Percentiles rank a stretch among this genome's conserved stretches.
Evolutionary conservation across 768 basidiomycete genomes (phyloP).

Genomic region (Hypholoma fasciculare): DNA sequence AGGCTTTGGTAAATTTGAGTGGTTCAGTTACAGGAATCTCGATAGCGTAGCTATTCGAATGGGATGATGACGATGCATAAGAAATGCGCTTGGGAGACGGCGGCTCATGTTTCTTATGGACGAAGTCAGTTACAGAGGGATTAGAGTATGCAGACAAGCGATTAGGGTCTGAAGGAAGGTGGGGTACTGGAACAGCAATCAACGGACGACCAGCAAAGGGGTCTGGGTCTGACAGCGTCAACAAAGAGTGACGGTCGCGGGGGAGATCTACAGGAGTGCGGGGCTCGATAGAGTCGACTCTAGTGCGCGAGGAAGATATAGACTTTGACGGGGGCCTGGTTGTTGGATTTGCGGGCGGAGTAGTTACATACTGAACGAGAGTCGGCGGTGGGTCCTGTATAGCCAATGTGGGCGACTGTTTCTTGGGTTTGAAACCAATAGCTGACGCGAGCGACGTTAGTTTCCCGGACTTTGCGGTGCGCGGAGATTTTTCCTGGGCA

Average conservation of each 20-base stretch:
- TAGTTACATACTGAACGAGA: conserved; percentile 14
- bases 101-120: conserved; percentile 38
- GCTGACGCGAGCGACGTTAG: conserved; percentile 60
- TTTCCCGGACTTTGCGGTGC: conserved; percentile 32
- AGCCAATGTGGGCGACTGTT: conserved; percentile 46
- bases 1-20: conserved; percentile 7
- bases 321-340: conserved; percentile 54
- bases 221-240: conserved; percentile 64
- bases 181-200: conserved; percentile 31
- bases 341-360: conserved; percentile 16
- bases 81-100: conserved; percentile 46
- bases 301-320: conserved; percentile 56
- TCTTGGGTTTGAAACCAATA: conserved; percentile 67
- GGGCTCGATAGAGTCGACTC: conserved; percentile 54
- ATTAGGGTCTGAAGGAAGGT: conserved; percentile 42
- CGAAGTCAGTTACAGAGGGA: conserved; percentile 45
- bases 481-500: conserved; percentile 27
- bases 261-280: conserved; percentile 54
- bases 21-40: conserved; percentile 21
- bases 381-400: conserved; percentile 48
- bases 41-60: conserved; percentile 39
- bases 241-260: conserved; percentile 46
- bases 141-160: conserved; percentile 56
- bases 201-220: conserved; percentile 58
- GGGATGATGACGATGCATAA: conserved; percentile 59